Evolutionary conservation across 2,329 filamentous ascomycete species (phyloP).

Genomic region (Monilinia polystroma): DNA sequence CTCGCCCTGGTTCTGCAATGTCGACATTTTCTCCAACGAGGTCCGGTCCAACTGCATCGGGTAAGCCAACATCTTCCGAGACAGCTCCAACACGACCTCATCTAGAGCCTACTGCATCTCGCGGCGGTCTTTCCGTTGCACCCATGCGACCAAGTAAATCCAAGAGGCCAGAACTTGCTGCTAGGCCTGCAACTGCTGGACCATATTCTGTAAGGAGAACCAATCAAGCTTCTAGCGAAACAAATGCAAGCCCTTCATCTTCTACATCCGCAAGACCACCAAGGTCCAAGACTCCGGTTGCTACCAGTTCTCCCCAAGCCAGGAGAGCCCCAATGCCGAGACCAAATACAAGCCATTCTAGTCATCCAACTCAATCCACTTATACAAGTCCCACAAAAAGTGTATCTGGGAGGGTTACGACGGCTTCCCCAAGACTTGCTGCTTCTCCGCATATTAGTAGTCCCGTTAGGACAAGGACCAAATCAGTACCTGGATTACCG

Average conservation of each 20-base stretch:
- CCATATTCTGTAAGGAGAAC: conserved; percentile 59
- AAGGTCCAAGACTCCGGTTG: conserved; percentile 51
- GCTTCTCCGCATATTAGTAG: conserved; percentile 30
- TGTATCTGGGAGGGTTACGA: conserved; percentile 31
- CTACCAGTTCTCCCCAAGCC: conserved; percentile 44
- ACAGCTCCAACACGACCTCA: conserved; percentile 45
- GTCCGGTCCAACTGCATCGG: conserved; percentile 41
- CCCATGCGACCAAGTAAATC: conserved; percentile 59
- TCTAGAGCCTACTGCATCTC: conserved; percentile 44
- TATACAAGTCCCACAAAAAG: conserved; percentile 47
- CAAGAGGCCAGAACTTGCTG: conserved; percentile 53
- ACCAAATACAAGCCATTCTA: conserved; percentile 42
- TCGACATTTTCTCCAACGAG: conserved; percentile 57
- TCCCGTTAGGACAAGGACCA: conserved; percentile 30
- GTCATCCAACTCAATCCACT: conserved; percentile 38
- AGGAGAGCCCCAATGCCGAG: conserved; percentile 31
- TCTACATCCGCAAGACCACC: conserved; percentile 42
- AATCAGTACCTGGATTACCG: conserved; percentile 26
- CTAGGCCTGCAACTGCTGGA: conserved; percentile 62
- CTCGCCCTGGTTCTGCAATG: conserved; percentile 64
- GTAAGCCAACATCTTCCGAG: conserved; percentile 40
- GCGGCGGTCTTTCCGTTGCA: conserved; percentile 61
- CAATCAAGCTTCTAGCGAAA: conserved; percentile 37
- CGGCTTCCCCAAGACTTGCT: conserved; percentile 23
- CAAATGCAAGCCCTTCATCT: conserved; percentile 38